Percentiles rank a stretch among this genome's conserved stretches.
phyloP scores from a whole-genome alignment of 2,329 filamentous ascomycete genomes.

The Colletotrichum sp. region DNA sequence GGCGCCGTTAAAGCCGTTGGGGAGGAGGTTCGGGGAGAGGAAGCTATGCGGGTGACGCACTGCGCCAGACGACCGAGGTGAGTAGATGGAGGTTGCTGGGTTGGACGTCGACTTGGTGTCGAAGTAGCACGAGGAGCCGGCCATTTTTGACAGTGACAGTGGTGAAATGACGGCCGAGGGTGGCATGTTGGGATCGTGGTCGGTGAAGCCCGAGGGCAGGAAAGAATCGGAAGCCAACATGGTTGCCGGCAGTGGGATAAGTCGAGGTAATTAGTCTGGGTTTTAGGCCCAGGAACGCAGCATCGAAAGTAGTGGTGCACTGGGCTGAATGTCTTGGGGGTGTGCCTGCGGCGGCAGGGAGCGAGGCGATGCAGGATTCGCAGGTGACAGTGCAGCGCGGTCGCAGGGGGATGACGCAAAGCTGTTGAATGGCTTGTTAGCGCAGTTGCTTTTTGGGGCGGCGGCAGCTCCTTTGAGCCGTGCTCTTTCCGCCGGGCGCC shows the following conservation, averaged over 20 bases:
- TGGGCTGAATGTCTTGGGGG: constrained; percentile 2
- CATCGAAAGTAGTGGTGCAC: not conserved
- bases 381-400: not conserved
- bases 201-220: constrained; percentile 42
- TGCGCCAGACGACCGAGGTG: constrained; percentile 25
- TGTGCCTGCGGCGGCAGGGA: not conserved
- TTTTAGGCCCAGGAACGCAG: not conserved
- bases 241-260: constrained; percentile 35
- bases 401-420: constrained; percentile 15
- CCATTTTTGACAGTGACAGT: constrained; percentile 36
- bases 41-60: constrained; percentile 23
- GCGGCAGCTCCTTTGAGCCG: not conserved
- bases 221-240: constrained; percentile 47
- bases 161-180: constrained; percentile 44
- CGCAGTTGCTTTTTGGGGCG: constrained; percentile 6
- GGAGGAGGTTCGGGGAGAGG: constrained; percentile 26
- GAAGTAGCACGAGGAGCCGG: constrained; percentile 37
- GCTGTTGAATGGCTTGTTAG: constrained; percentile 15
- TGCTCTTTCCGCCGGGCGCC: not conserved
- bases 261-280: not conserved
- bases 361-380: not conserved
- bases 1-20: constrained; percentile 1
- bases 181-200: constrained; percentile 33
- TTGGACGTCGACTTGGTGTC: constrained; percentile 30
- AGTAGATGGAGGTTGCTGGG: constrained; percentile 24